Conservation (phyloP, 768 basidiomycete species). For the Pleurotus cornucopiae region DNA sequence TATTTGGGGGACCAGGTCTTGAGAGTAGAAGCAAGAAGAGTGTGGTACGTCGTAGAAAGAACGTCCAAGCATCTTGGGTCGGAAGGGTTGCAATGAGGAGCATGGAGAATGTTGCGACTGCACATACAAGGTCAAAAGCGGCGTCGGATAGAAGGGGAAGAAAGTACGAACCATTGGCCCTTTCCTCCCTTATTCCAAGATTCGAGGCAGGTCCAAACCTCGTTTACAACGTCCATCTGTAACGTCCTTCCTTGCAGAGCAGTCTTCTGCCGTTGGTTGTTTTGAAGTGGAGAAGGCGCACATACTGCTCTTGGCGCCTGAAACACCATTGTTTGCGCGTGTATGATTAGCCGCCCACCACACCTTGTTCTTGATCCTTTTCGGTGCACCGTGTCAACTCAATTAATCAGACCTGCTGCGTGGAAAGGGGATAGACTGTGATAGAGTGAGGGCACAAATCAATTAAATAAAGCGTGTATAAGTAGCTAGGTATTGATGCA, state of each 20-base stretch:
- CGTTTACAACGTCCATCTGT: conserved; percentile 58
- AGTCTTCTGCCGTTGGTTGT: background rate
- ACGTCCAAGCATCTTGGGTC: conserved; percentile 49
- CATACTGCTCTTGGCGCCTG: background rate
- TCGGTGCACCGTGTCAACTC: no score
- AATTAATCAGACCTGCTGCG: no score
- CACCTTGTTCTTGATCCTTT: no score
- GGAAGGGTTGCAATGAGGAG: conserved; percentile 55
- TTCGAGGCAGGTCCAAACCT: conserved; percentile 43
- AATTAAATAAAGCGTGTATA: no score
- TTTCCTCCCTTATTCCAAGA: conserved; percentile 61
- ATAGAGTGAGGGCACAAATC: no score
- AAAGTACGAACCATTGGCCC: conserved; percentile 46
- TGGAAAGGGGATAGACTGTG: no score
- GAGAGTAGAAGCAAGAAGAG: conserved; percentile 58
- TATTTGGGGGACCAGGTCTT: conserved; percentile 49
- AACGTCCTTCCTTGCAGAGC: conserved; percentile 1
- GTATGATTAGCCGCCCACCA: background rate
- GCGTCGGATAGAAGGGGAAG: conserved; percentile 13
- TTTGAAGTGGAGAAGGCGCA: background rate
- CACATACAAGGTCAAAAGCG: conserved; percentile 12
- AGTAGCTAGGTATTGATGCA: no score
- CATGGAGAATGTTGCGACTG: conserved; percentile 60
- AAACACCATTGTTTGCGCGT: background rate
- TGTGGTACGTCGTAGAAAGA: conserved; percentile 66